phyloP scores from a whole-genome alignment of 2,329 filamentous ascomycete species.

The Calonectria pseudoturangicola region DNA sequence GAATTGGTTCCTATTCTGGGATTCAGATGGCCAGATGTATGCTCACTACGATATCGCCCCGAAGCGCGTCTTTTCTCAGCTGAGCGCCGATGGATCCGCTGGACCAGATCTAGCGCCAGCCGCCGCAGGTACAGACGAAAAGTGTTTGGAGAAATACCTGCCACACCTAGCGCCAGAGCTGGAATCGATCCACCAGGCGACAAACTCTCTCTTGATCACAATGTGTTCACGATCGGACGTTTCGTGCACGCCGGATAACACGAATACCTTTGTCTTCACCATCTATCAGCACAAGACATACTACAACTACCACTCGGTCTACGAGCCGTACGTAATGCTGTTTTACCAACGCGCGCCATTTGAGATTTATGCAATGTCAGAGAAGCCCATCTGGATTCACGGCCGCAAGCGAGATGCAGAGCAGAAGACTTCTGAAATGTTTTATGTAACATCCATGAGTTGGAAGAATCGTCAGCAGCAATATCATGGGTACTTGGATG shows the following conservation, averaged over 20 bases:
- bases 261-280: conserved; percentile 73
- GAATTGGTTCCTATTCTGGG: conserved; percentile 80
- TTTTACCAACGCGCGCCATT: conserved; percentile 70
- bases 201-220: conserved; percentile 74
- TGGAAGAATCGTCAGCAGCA: conserved; percentile 69
- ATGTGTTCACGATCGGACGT: conserved; percentile 70
- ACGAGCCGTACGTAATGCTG: conserved; percentile 74
- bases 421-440: conserved; percentile 68
- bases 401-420: conserved; percentile 63
- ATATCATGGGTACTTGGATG: conserved; percentile 75
- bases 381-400: conserved; percentile 73
- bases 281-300: conserved; percentile 74
- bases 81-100: conserved; percentile 66
- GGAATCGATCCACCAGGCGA: conserved; percentile 75
- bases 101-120: conserved; percentile 67
- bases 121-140: conserved; percentile 61
- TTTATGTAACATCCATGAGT: conserved; percentile 74
- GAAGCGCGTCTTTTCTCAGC: conserved; percentile 67
- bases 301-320: conserved; percentile 68
- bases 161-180: conserved; percentile 59
- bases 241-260: conserved; percentile 62
- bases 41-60: conserved; percentile 73
- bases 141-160: conserved; percentile 68
- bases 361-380: conserved; percentile 68
- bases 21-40: conserved; percentile 65